phyloP scores from a whole-genome alignment of 108 stramenopile species.

The Nitzschia sp. region DNA sequence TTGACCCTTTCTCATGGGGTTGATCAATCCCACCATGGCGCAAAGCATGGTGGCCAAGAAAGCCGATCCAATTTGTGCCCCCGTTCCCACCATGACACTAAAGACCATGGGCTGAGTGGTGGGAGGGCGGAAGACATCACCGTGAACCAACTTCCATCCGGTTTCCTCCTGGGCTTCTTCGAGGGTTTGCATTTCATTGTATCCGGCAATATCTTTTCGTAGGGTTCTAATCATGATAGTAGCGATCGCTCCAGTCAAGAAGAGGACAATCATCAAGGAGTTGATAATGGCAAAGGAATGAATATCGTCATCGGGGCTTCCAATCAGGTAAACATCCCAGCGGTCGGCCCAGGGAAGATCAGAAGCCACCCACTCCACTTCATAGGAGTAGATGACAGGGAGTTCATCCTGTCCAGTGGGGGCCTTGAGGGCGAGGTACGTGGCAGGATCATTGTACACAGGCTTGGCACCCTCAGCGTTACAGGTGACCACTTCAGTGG shows the following conservation, averaged over 20 bases:
- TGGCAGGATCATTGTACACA: conserved; percentile 55
- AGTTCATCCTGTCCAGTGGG: conserved; percentile 23
- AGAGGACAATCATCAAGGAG: conserved; percentile 97
- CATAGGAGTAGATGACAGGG: conserved; percentile 82
- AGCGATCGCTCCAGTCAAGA: conserved; percentile 94
- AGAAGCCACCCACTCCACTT: conserved; percentile 88
- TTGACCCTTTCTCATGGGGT: conserved; percentile 94
- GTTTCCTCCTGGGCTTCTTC: conserved; percentile 94
- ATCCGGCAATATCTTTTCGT: conserved; percentile 92
- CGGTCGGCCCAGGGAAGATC: conserved; percentile 91
- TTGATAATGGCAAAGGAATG: conserved; percentile 99
- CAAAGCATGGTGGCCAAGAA: conserved; percentile 76
- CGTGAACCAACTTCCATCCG: conserved; percentile 99
- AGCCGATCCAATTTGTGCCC: conserved; percentile 89
- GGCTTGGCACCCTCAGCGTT: conserved; percentile 36
- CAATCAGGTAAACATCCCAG: conserved; percentile 98
- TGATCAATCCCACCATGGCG: conserved; percentile 84
- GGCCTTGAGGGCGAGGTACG: conserved; percentile 42
- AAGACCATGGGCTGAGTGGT: conserved; percentile 77
- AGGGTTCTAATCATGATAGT: conserved; percentile 95
- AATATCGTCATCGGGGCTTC: conserved; percentile 87
- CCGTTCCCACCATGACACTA: conserved; percentile 88
- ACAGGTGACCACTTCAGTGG: conserved; percentile 31
- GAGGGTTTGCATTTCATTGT: conserved; percentile 89
- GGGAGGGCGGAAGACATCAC: conserved; percentile 97